These are phyloP conservation scores for Didymella arachidicola DNA, from an alignment of 2,329 filamentous ascomycete genomes.

Conservation along the genomic window DNA sequence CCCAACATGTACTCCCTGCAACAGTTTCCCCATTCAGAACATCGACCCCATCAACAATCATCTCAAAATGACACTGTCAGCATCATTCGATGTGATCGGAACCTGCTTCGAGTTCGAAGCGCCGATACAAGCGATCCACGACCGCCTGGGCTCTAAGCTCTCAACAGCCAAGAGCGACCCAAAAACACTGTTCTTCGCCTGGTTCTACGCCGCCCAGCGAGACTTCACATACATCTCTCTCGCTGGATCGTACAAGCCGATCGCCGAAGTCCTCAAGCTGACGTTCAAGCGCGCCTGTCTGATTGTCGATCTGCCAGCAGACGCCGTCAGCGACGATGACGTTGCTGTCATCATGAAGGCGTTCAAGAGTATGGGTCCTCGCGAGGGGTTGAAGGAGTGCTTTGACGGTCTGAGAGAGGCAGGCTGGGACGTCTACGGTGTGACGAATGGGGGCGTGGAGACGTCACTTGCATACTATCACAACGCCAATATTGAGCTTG, in stretches of 20 bases:
- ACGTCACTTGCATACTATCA: constrained; percentile 31
- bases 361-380: constrained; percentile 32
- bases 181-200: constrained; percentile 38
- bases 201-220: constrained; percentile 40
- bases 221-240: constrained; percentile 40
- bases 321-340: constrained; percentile 30
- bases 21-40: not conserved
- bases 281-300: constrained; percentile 33
- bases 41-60: not conserved
- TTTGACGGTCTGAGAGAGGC: constrained; percentile 31
- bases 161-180: constrained; percentile 24
- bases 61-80: constrained; percentile 30
- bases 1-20: not conserved
- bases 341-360: constrained; percentile 31
- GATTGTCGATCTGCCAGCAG: constrained; percentile 29
- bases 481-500: constrained; percentile 28
- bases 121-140: constrained; percentile 31
- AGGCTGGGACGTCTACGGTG: constrained; percentile 33
- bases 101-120: constrained; percentile 34
- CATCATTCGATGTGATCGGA: constrained; percentile 39
- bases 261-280: constrained; percentile 30
- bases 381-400: constrained; percentile 32
- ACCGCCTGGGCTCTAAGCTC: constrained; percentile 26
- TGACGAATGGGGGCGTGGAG: constrained; percentile 34
- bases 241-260: constrained; percentile 29